phyloP scores from a whole-genome alignment of 306 rosid species.

The Gynostemma pentaphyllum region DNA sequence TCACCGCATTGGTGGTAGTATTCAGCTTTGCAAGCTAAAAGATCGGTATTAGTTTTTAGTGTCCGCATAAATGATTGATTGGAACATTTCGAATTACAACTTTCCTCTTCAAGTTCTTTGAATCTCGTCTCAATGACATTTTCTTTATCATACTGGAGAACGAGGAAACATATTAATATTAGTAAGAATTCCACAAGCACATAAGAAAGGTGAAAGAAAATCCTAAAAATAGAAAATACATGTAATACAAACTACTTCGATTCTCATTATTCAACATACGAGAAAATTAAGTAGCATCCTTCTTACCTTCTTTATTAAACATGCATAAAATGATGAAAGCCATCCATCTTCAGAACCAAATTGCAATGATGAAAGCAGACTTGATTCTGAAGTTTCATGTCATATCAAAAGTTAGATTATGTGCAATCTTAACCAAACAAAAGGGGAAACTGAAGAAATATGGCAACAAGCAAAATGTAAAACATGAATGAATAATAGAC shows the following conservation, averaged over 20 bases:
- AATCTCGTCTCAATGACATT: constrained; percentile 67
- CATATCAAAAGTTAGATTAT: constrained; percentile 7
- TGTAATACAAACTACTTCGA: background rate
- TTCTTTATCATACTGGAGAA: constrained; percentile 78
- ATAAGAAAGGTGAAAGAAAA: background rate
- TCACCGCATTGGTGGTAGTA: constrained; percentile 93
- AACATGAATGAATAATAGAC: background rate
- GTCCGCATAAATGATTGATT: constrained; percentile 50
- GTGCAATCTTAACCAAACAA: background rate
- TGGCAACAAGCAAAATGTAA: background rate
- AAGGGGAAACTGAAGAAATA: background rate
- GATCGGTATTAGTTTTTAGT: constrained; percentile 71
- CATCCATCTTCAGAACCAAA: constrained; percentile 87
- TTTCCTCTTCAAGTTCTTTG: constrained; percentile 66
- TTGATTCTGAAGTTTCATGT: constrained; percentile 47
- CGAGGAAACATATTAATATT: constrained; percentile 11
- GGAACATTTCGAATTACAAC: constrained; percentile 48
- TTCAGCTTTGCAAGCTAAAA: constrained; percentile 96
- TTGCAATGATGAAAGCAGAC: constrained; percentile 71
- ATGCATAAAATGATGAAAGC: constrained; percentile 86
- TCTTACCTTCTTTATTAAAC: constrained; percentile 80
- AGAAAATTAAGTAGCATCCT: constrained; percentile 9
- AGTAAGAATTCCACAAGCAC: constrained; percentile 8
- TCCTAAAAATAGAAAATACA: background rate
- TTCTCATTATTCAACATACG: constrained; percentile 8